Conservation (phyloP, 495 filamentous ascomycete species). For the Tuber aestivum region DNA sequence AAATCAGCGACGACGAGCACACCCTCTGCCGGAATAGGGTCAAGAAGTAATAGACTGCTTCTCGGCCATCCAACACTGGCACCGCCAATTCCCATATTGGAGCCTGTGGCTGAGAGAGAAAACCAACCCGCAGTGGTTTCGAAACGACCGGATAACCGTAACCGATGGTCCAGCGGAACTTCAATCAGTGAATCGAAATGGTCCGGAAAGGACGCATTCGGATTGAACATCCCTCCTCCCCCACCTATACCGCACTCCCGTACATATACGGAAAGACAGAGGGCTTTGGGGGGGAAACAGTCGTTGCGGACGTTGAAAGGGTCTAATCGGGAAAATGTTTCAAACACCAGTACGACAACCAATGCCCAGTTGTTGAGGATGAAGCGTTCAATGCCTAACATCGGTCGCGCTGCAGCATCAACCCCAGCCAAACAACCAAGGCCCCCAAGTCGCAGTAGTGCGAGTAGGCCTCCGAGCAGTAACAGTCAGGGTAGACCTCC, state of each 20-base stretch:
- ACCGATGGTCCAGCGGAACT: constrained; percentile 34
- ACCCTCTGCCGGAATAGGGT: constrained; percentile 27
- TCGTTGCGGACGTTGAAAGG: constrained; percentile 54
- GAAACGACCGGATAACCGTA: constrained; percentile 32
- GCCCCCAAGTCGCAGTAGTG: constrained; percentile 39
- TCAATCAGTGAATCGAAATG: constrained; percentile 28
- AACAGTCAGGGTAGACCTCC: constrained; percentile 36
- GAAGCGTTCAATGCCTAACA: constrained; percentile 81
- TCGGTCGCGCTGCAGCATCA: constrained; percentile 49
- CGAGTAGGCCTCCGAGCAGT: constrained; percentile 37
- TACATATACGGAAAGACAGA: constrained; percentile 48
- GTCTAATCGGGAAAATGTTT: constrained; percentile 34
- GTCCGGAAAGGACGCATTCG: constrained; percentile 32
- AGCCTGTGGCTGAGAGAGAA: constrained; percentile 88
- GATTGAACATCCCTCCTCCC: constrained; percentile 55
- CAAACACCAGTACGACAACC: constrained; percentile 54
- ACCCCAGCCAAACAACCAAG: constrained; percentile 41
- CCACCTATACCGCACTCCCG: constrained; percentile 52
- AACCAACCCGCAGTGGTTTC: constrained; percentile 52
- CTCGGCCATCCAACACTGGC: constrained; percentile 58
- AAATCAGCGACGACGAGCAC: constrained; percentile 49
- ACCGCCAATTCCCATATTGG: constrained; percentile 68
- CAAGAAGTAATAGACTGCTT: constrained; percentile 34
- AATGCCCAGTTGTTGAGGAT: constrained; percentile 68
- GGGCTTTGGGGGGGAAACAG: constrained; percentile 56